These are phyloP conservation scores for Gossypium bickii DNA, from an alignment of 345 rosid genomes.

Conservation along the genomic window DNA sequence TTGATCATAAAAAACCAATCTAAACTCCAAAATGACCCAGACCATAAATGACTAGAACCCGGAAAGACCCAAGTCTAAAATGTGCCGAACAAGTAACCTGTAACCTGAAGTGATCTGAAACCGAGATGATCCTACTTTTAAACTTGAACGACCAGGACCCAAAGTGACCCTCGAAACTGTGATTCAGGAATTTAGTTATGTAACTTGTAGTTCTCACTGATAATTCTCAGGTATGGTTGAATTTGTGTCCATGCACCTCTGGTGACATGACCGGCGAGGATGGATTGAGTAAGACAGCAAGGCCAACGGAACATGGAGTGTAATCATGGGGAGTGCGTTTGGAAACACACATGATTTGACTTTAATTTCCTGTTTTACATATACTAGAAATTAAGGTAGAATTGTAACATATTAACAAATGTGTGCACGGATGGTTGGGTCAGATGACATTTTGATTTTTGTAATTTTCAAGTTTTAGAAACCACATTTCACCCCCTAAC, in stretches of 20 bases:
- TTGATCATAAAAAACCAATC: too few species aligned
- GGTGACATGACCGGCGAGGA: not conserved
- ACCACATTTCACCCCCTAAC: too few species aligned
- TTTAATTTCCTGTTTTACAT: not conserved
- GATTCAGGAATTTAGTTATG: not conserved
- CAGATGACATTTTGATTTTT: conserved; percentile 47
- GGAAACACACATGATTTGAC: not conserved
- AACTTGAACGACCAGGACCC: too few species aligned
- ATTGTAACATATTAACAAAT: not conserved
- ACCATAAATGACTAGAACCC: too few species aligned
- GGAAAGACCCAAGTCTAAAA: too few species aligned
- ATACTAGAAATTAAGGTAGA: not conserved
- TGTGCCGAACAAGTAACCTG: too few species aligned
- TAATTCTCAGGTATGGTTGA: not conserved
- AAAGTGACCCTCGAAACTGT: too few species aligned
- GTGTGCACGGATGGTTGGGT: conserved; percentile 58
- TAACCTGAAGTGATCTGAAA: too few species aligned
- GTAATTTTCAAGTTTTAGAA: too few species aligned
- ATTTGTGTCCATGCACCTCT: not conserved
- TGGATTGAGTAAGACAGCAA: not conserved
- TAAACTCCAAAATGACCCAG: too few species aligned
- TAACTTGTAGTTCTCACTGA: not conserved
- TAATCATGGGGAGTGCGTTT: not conserved
- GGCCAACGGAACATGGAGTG: not conserved
- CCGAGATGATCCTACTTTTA: too few species aligned